Base-by-base conservation (phyloP, 306 rosid genomes). In the Urtica urens region DNA sequence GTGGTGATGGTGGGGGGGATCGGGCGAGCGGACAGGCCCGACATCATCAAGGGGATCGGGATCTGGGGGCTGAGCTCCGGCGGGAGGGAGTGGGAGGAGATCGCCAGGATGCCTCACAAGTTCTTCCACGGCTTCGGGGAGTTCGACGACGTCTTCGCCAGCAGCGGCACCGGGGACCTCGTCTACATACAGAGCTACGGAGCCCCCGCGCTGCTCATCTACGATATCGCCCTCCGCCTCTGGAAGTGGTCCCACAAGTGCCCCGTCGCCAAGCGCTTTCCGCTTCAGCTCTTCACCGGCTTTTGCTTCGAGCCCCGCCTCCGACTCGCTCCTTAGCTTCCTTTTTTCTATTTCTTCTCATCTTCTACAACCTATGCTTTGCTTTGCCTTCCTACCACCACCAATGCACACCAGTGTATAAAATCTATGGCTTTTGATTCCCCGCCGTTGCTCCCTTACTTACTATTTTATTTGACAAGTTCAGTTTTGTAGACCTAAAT, bases 1-100 rank as follows among this genome's bases (percentile, higher is more conserved):
- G 81, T 92, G 67, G 99, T 85, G 22, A 92, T 92, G 96, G 99
- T 92, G 39, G 99, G 99, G 51, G 99, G 99, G 42, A 80, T 92
- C 5, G 94, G 96, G 25, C 85, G 76, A 65, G 83, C 0, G 0
- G 96, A 82, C 23, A 73, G 99, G 16, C 78, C 83, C 1, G 96
- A 76, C 70, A 92, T 92, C 22, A 92, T 92, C 22, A 92, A 85
- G 67, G 99, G 99, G 55, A 85, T 92, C 12, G 99, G 99, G 6
- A 75, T 92, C 59, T 92, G 99, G 99, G 59, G 85, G 64, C 73
- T 92, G 18, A 74, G 70, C 16, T n/a, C n/a, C n/a, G 11, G n/a
- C 4, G 87, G 81, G 51, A 58, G 39, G 59, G 93, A 54, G 46
- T 92, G 93, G 99, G 81, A 71, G 44, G 94, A 92, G 72, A 65